Conservation (phyloP, 2,329 filamentous ascomycete species). For the Dactylonectria macrodidyma region DNA sequence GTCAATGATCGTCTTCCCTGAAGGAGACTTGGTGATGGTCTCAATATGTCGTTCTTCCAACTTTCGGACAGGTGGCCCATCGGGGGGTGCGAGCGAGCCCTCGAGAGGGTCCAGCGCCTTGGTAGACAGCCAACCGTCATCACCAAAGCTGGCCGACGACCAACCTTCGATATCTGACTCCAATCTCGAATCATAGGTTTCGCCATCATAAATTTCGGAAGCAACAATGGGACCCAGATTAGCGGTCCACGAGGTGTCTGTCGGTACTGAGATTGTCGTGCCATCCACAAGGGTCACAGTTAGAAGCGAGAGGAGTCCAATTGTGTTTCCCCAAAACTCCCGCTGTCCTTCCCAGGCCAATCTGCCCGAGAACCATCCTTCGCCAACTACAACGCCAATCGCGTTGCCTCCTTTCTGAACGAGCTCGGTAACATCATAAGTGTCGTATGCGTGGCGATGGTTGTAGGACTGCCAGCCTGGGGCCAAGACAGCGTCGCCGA, state of each 20-base stretch:
- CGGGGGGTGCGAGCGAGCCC: constrained; percentile 55
- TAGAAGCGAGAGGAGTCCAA: constrained; percentile 55
- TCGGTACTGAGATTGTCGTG: constrained; percentile 45
- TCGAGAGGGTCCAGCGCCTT: constrained; percentile 49
- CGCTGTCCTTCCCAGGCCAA: constrained; percentile 42
- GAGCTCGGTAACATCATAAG: constrained; percentile 64
- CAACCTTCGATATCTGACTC: constrained; percentile 50
- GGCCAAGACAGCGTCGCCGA: constrained; percentile 59
- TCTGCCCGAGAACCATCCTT: constrained; percentile 62
- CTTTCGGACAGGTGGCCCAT: constrained; percentile 60
- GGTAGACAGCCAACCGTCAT: constrained; percentile 48
- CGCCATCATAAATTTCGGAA: constrained; percentile 66
- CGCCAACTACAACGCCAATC: constrained; percentile 58
- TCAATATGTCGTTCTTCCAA: constrained; percentile 48
- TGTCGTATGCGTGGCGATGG: constrained; percentile 66
- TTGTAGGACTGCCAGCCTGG: constrained; percentile 69
- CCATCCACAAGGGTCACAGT: constrained; percentile 53
- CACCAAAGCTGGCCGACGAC: constrained; percentile 44
- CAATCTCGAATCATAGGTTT: constrained; percentile 60
- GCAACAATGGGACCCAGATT: constrained; percentile 49
- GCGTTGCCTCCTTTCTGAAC: constrained; percentile 54
- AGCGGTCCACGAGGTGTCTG: constrained; percentile 57
- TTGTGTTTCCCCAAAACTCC: constrained; percentile 55
- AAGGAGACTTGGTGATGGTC: constrained; percentile 52
- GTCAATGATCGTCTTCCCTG: constrained; percentile 64